These are phyloP conservation scores for Penicillium rolfsii DNA, from an alignment of 2,329 filamentous ascomycete species.

Conservation along the genomic window DNA sequence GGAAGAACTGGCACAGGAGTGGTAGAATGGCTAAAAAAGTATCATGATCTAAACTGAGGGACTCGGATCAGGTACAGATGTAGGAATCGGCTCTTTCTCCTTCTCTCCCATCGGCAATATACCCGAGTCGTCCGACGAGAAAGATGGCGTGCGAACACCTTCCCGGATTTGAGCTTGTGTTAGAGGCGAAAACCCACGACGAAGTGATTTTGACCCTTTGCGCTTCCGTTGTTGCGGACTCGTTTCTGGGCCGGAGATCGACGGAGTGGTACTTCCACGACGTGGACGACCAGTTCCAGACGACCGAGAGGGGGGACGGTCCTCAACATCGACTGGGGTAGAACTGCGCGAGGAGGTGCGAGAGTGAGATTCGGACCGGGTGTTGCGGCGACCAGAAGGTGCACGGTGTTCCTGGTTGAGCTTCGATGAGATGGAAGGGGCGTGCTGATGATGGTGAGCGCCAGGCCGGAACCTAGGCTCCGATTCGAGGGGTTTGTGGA, in stretches of 20 bases:
- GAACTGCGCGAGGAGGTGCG: constrained; percentile 49
- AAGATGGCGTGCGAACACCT: constrained; percentile 37
- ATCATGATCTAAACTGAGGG: constrained; percentile 17
- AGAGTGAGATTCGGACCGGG: constrained; percentile 46
- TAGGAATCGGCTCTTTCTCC: constrained; percentile 29
- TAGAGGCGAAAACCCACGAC: constrained; percentile 40
- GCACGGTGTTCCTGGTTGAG: constrained; percentile 34
- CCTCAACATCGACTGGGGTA: constrained; percentile 44
- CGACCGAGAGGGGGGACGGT: constrained; percentile 41
- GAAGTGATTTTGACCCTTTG: constrained; percentile 36
- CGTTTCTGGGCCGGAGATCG: constrained; percentile 35
- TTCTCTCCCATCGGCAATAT: constrained; percentile 30
- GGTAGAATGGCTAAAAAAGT: neutral
- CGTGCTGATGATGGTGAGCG: constrained; percentile 31
- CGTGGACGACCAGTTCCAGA: constrained; percentile 39
- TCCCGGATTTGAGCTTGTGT: constrained; percentile 45
- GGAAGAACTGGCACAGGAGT: neutral
- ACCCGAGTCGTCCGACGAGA: constrained; percentile 43
- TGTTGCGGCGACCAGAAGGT: constrained; percentile 35
- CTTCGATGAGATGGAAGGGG: constrained; percentile 34
- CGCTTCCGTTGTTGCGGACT: constrained; percentile 37
- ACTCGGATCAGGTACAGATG: constrained; percentile 22
- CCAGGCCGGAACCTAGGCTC: constrained; percentile 36
- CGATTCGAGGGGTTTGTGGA: constrained; percentile 33
- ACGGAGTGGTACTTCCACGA: constrained; percentile 40